phyloP scores from a whole-genome alignment of 192 early-diverging fungal genomes.

The Fimicolochytrium jonesii region DNA sequence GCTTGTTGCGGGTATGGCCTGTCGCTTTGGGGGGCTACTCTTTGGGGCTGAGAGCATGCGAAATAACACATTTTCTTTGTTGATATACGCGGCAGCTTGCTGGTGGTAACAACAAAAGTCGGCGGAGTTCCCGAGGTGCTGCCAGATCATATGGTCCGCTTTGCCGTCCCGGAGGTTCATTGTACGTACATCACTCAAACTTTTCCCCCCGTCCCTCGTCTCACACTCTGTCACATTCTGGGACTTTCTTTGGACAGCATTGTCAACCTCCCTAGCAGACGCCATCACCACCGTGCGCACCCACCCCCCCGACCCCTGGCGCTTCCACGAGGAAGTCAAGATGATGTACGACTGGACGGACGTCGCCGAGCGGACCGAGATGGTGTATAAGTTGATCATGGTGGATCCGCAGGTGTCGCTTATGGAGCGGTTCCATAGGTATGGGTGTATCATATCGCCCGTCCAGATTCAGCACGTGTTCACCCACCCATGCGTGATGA shows the following conservation, averaged over 20 bases:
- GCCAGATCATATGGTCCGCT: conserved; percentile 86
- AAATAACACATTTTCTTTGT: too few relatives aligned
- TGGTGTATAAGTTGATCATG: conserved; percentile 73
- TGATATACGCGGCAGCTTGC: conserved; percentile 52
- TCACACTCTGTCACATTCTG: too few relatives aligned
- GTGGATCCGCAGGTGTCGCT: conserved; percentile 64
- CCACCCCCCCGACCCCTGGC: conserved; percentile 33
- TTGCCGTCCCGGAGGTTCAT: conserved; percentile 82
- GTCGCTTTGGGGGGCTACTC: too few relatives aligned
- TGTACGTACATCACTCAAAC: conserved; percentile 42
- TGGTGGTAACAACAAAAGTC: conserved; percentile 94
- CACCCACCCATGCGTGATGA: too few relatives aligned
- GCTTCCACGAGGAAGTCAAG: conserved; percentile 77
- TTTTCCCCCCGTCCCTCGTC: too few relatives aligned
- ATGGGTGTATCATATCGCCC: too few relatives aligned
- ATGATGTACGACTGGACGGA: conserved; percentile 97
- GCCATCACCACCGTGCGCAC: conserved; percentile 65
- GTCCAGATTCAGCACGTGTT: too few relatives aligned
- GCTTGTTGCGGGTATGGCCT: conserved; percentile 77
- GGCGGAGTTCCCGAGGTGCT: conserved; percentile 97
- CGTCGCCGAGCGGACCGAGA: conserved; percentile 89
- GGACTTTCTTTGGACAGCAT: neutral
- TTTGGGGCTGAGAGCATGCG: too few relatives aligned
- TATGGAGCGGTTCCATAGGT: conserved; percentile 63
- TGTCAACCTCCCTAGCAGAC: neutral